Base-by-base conservation (phyloP, 139 green algal species). In the Zygnema cylindricum region DNA sequence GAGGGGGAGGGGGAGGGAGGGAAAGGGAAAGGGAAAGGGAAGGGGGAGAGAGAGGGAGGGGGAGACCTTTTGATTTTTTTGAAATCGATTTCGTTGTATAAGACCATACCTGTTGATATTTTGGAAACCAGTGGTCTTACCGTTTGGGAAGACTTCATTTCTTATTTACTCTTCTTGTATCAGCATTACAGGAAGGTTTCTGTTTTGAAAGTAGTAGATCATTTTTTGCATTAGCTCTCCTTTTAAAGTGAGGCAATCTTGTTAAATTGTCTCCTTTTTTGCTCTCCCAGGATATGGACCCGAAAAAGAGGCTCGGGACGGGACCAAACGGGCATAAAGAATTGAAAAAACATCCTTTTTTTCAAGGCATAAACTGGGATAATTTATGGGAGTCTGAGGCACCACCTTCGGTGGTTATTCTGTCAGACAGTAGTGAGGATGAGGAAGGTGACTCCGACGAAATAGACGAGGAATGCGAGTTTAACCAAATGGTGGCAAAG, bases 311-410 rank as follows among this genome's bases (percentile, higher is more conserved):
- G 2, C 40, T 89, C 32, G 84, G 84, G 43, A 11, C 39, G 2
- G 84, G 73, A 2, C 81, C 32, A 22, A 69, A 40, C 32, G 73
- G 84, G n/a, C 40, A 88, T 2, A 33, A 33, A 2, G 69, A 63
- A 36, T 76, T 89, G 7, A 89, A 89, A 75, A 55, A 73, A 11
- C 84, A 89, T 75, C 84, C 84, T 38, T 89, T 89, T 75, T 89
- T 89, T 75, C 2, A 42, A 21, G 84, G 84, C 21, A 36, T 89
- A 75, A 2, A 89, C 69, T 89, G 84, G 84, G 40, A 7, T 25
- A 63, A 16, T 25, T 63, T 63, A 16, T 49, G 71, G 39, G 40
- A 79, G 11, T 25, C 71, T 25, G 71, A 43, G 39, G 71, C 71
- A 79, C 71, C 71, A 16, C 3, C 38, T 43, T 49, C 11, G 11